A percentile compares a stretch with the other conserved stretches of the same genome.
Evolutionary conservation across 441 rosid species (phyloP).

Genomic region (Populus hybrid): DNA sequence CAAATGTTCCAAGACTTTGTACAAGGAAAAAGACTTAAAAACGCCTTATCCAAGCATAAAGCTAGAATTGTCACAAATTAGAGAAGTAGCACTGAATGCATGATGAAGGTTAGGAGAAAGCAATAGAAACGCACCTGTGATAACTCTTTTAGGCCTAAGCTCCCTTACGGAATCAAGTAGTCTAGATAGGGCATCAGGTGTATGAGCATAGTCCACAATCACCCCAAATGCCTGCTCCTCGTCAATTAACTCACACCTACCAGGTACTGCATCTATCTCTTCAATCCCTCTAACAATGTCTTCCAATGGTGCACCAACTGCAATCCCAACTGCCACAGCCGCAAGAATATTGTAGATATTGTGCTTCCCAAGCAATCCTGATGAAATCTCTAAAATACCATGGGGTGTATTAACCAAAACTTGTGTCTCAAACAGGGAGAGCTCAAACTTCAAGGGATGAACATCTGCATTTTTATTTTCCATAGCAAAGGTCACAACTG

Average conservation of each 20-base stretch:
- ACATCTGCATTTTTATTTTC: slow-evolving; percentile 86
- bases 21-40: neutral
- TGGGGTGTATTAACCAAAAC: slow-evolving; percentile 83
- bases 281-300: slow-evolving; percentile 91
- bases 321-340: slow-evolving; percentile 89
- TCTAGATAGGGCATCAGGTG: slow-evolving; percentile 81
- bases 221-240: slow-evolving; percentile 96
- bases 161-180: slow-evolving; percentile 86
- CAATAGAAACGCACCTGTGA: slow-evolving; percentile 61
- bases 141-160: slow-evolving; percentile 80
- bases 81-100: too few species aligned
- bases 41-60: neutral
- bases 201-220: slow-evolving; percentile 78
- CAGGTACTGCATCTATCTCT: slow-evolving; percentile 92
- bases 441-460: slow-evolving; percentile 74
- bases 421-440: slow-evolving; percentile 84
- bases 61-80: neutral
- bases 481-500: slow-evolving; percentile 86
- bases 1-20: neutral
- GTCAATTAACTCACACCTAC: slow-evolving; percentile 92
- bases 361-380: slow-evolving; percentile 84
- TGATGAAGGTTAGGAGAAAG: neutral
- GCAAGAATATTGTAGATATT: slow-evolving; percentile 90
- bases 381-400: slow-evolving; percentile 87
- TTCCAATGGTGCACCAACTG: slow-evolving; percentile 88